Base-by-base conservation (phyloP, 805 yeast genomes). In the Candida argentea region DNA sequence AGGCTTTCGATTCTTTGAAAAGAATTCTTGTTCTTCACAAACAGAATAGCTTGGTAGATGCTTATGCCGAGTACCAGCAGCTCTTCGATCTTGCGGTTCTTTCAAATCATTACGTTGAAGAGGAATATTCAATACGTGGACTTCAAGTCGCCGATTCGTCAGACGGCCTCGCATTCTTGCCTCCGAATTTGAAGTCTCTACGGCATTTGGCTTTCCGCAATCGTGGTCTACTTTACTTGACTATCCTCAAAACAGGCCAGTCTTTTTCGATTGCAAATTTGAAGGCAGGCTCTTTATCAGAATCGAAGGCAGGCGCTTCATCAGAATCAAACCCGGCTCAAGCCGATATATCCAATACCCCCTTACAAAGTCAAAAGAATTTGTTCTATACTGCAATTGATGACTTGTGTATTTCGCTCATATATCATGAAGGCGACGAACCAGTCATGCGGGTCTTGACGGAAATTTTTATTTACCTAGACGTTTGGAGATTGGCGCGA, bases 161-260 rank as follows among this genome's bases (percentile, higher is more conserved):
- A 27, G 64, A 68, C 31, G 65, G 57, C 23, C 39, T 61, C 18
- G 54, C 60, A 3, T 57, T 62, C 12, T 43, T 67, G 4, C 73
- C 89, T 0, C 89, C 93, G 1, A 73, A 81, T 2, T 68, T 87
- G 14, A 75, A 78, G 38, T 68, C 76, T 7, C 59, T 91, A 19
- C 67, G 94, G 28, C 86, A 82, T 44, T 58, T 91, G 39, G 78
- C 80, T 1, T 74, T 75, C 46, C 67, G 95, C 38, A 91, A 89
- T 46, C 58, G 94, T 32, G 95, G 94, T 0, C 65, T 84, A 40
- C 63, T 84, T 18, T 68, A 74, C 35, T 65, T 81, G 16, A 58
- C 65, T 17, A 48, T 60, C 5, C 37, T 61, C 37, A 52, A 38
- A 26, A 23, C 30, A 5, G 41, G 40, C 16, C 16, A 24, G 9